These are phyloP conservation scores for Pachysolen tannophilus DNA, from an alignment of 805 yeast genomes.

Conservation along the genomic window DNA sequence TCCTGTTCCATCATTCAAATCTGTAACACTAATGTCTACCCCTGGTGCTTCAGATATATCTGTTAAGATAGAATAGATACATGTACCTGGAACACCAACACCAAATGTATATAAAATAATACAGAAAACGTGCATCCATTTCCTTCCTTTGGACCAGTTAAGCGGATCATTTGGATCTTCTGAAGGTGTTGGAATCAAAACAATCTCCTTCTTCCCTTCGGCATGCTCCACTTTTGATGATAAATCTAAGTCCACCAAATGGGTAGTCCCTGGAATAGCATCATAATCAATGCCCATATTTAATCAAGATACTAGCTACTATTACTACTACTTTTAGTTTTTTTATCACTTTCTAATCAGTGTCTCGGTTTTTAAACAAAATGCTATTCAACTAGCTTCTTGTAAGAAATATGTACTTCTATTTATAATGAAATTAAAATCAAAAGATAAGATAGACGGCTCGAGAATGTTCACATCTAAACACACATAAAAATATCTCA, in stretches of 20 bases:
- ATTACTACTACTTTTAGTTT: no score
- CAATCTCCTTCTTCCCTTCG: slow-evolving; percentile 27
- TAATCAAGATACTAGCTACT: no score
- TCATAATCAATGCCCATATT: no score
- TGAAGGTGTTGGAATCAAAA: slow-evolving; percentile 59
- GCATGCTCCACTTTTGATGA: slow-evolving; percentile 22
- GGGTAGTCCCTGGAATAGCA: slow-evolving; percentile 44
- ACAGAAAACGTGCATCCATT: slow-evolving; percentile 35
- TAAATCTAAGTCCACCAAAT: slow-evolving; percentile 32
- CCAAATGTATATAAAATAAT: slow-evolving; percentile 3
- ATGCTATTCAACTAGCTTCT: no score
- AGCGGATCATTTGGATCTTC: slow-evolving; percentile 66
- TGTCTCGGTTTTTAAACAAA: no score
- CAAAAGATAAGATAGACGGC: no score
- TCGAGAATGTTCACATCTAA: no score
- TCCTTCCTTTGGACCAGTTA: slow-evolving; percentile 48
- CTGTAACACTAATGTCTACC: slow-evolving; percentile 17
- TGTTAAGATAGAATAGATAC: slow-evolving; percentile 20
- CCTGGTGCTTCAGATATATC: slow-evolving; percentile 13
- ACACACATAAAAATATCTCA: no score
- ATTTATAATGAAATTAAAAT: no score
- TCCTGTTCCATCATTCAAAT: slow-evolving; percentile 29
- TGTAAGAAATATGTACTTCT: no score
- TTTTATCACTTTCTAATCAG: no score
- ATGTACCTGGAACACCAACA: slow-evolving; percentile 19